Evolutionary conservation across 2,329 filamentous ascomycete species (phyloP).

Genomic region (Cladosporium cucumerinum): DNA sequence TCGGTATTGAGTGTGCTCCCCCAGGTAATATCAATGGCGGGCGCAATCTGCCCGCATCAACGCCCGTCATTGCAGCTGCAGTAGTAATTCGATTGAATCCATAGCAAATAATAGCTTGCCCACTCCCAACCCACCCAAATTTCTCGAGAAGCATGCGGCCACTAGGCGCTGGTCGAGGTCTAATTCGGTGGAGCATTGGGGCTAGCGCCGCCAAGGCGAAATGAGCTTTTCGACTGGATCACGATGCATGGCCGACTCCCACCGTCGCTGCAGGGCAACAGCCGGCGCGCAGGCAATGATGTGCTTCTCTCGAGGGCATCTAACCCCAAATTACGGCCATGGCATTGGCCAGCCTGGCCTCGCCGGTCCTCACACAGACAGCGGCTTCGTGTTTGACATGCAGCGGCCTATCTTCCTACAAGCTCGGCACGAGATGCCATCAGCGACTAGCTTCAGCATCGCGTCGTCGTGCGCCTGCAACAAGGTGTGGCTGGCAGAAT

Average conservation of each 20-base stretch:
- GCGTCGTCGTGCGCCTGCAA: neutral
- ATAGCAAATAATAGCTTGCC: constrained; percentile 14
- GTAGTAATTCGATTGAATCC: neutral
- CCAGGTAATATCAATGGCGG: constrained; percentile 9
- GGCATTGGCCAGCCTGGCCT: constrained; percentile 8
- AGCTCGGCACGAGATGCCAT: constrained; percentile 13
- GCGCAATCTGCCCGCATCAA: constrained; percentile 14
- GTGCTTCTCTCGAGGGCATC: neutral
- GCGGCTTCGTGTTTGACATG: constrained; percentile 1
- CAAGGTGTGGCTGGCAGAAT: constrained; percentile 7
- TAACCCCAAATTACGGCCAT: neutral
- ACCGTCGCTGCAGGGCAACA: constrained; percentile 15
- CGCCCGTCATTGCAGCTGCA: constrained; percentile 1
- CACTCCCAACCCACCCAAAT: constrained; percentile 17
- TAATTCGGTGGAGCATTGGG: constrained; percentile 8
- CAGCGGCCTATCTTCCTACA: neutral
- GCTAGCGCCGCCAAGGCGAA: constrained; percentile 13
- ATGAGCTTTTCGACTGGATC: constrained; percentile 10
- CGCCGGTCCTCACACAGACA: constrained; percentile 10
- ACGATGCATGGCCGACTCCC: constrained; percentile 1
- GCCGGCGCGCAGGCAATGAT: constrained; percentile 9
- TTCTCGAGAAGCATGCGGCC: constrained; percentile 9
- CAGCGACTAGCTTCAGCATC: constrained; percentile 2
- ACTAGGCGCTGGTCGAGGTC: constrained; percentile 8
- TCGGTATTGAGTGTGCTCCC: neutral